Evolutionary conservation across 495 filamentous ascomycete species (phyloP), one percentile per base, ranked within the genome.

Genomic region (Astrothelium subdiscretum): DNA sequence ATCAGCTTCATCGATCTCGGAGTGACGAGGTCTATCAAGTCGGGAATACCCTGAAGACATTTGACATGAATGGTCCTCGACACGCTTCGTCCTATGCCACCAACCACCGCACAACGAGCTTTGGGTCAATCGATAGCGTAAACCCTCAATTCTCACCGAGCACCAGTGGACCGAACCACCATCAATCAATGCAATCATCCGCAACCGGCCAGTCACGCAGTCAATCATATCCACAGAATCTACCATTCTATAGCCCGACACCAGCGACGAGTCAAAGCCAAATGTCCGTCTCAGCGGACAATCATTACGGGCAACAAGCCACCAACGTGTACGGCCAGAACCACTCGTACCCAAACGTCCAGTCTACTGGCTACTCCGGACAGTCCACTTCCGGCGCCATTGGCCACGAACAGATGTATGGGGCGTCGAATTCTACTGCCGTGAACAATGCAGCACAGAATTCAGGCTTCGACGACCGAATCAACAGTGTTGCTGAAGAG

Each of bases 401-500:
- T 5, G 24, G 10, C 48, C 48, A 54, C 15, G 24, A 54, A 8
- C 48, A 26, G n/a, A 54, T 15, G 48, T 54, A 54, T 20, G 48
- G 48, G 11, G 24, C 48, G 29, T 3, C 48, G 22, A 54, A 20
- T 61, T 43, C 27, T 43, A 29, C 5, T n/a, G 13, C 22, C 32
- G 67, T 69, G 62, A 59, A 59, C 59, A 64, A 65, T 20, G 59
- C 6, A 4, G 4, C 59, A 44, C 32, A 29, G 6, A 54, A 26
- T 29, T 20, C 15, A 10, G 48, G 8, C 24, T 54, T 27, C 15
- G 48, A 54, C 24, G 48, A 29, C 15, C 48, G 67, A 6, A 26
- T 62, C 6, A 69, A 69, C 26, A 67, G 65, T 32, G 52, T 65
- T 6, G 43, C 52, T 11, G 67, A 69, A 59, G 64, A 60, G 40